Evolutionary conservation across 352 stramenopile genomes (phyloP).

Genomic region (Globisporangium acanthophoron): DNA sequence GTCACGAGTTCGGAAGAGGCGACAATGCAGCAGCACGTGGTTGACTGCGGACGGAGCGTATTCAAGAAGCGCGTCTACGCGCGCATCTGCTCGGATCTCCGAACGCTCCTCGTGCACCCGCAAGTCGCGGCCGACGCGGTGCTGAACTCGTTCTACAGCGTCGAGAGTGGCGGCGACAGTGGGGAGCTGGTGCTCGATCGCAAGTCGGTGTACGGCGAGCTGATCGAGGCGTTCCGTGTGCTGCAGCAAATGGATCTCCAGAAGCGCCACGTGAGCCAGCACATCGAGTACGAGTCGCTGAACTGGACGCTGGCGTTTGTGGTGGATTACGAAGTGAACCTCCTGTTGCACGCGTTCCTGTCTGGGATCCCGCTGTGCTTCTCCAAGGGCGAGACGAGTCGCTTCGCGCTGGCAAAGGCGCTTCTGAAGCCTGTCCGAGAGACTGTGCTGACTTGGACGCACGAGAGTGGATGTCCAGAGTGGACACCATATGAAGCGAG

Average conservation of each 20-base stretch:
- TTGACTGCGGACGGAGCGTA: slow-evolving; percentile 59
- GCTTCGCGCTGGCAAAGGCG: slow-evolving; percentile 30
- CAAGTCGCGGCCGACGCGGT: slow-evolving; percentile 50
- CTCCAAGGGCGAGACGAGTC: slow-evolving; percentile 15
- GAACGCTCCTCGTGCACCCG: slow-evolving; percentile 68
- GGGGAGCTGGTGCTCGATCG: slow-evolving; percentile 21
- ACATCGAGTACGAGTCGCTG: slow-evolving; percentile 82
- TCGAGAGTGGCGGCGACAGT: slow-evolving; percentile 7
- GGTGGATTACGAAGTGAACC: slow-evolving; percentile 76
- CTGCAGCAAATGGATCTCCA: slow-evolving; percentile 84
- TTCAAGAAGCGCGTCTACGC: slow-evolving; percentile 81
- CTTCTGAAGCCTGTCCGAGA: slow-evolving; percentile 39
- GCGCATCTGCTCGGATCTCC: slow-evolving; percentile 73
- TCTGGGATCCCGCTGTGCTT: slow-evolving; percentile 56
- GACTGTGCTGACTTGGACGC: slow-evolving; percentile 24
- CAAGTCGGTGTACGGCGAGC: slow-evolving; percentile 43
- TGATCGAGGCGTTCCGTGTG: slow-evolving; percentile 54
- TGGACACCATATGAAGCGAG: slow-evolving; percentile 13
- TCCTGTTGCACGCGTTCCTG: slow-evolving; percentile 66
- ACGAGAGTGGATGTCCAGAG: slow-evolving; percentile 31
- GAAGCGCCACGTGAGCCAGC: slow-evolving; percentile 48
- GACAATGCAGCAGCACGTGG: slow-evolving; percentile 16
- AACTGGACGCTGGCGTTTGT: slow-evolving; percentile 84
- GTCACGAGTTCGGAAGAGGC: not conserved
- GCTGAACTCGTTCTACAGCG: slow-evolving; percentile 44